phyloP scores from a whole-genome alignment of 306 rosid genomes.

The Dryas alaskensis region DNA sequence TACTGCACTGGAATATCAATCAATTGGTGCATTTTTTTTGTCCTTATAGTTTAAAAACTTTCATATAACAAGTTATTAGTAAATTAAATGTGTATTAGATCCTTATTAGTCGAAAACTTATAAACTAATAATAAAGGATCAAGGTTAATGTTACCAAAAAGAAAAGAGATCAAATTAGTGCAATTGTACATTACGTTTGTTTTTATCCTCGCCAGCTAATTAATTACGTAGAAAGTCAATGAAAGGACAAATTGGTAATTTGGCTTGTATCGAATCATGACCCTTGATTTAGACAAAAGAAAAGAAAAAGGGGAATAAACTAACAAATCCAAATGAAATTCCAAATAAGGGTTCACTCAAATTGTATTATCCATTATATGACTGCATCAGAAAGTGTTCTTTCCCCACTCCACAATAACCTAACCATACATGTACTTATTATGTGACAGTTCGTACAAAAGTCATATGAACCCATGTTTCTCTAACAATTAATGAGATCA shows the following conservation, averaged over 20 bases:
- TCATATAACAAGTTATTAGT: too few relatives aligned
- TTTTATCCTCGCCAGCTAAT: too few relatives aligned
- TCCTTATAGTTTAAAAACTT: too few relatives aligned
- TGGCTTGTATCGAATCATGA: conserved; percentile 4
- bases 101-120: too few relatives aligned
- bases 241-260: not conserved
- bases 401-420: conserved; percentile 26
- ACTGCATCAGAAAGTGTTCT: conserved; percentile 26
- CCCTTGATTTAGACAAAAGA: conserved; percentile 30
- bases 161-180: too few relatives aligned
- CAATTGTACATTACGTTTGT: too few relatives aligned
- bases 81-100: too few relatives aligned
- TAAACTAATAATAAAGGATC: too few relatives aligned
- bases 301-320: not conserved
- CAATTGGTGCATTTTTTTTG: too few relatives aligned
- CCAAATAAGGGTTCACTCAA: conserved; percentile 36
- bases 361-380: conserved; percentile 12
- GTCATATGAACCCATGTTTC: conserved; percentile 36
- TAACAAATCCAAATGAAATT: conserved; percentile 12
- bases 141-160: too few relatives aligned
- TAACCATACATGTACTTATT: conserved; percentile 12
- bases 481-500: conserved; percentile 17
- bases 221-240: not conserved
- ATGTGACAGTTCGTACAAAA: conserved; percentile 35
- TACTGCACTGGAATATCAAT: too few relatives aligned